Evolutionary conservation across 352 stramenopile genomes (phyloP).

Genomic region (Thalassiosira ordinaria): DNA sequence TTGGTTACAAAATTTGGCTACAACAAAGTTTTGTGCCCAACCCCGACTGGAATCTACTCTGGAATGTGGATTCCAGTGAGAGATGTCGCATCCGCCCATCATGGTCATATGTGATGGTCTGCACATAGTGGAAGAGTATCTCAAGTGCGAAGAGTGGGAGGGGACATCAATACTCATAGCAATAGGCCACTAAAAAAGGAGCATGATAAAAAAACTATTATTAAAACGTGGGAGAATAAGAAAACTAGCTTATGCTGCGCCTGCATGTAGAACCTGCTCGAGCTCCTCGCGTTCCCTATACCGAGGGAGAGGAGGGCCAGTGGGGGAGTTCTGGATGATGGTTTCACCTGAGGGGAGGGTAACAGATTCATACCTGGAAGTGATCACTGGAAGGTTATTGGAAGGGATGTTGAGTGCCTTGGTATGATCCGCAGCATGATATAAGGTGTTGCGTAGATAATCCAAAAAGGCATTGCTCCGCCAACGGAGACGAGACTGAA

Average conservation of each 20-base stretch:
- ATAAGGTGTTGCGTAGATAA: not conserved
- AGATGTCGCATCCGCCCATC: not conserved
- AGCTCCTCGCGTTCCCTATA: not conserved
- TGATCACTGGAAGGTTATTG: not conserved
- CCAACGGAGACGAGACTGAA: not conserved
- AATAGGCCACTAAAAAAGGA: not conserved
- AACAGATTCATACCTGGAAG: not conserved
- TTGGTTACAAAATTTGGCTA: slow-evolving; percentile 1
- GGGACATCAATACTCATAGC: not conserved
- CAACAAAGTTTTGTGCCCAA: not conserved
- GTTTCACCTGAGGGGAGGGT: not conserved
- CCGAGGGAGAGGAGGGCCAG: not conserved
- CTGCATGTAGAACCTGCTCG: not conserved
- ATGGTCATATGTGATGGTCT: not conserved
- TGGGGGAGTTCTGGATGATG: not conserved
- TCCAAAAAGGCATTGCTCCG: not conserved
- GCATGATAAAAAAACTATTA: slow-evolving; percentile 4
- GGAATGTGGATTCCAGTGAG: not conserved
- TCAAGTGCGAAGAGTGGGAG: not conserved
- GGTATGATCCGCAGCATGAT: not conserved
- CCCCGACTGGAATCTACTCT: not conserved
- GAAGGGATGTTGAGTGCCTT: not conserved
- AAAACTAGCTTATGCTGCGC: not conserved
- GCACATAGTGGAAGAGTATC: not conserved
- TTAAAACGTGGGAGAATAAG: not conserved